These are phyloP conservation scores for Neurospora tetrasperma DNA, from an alignment of 495 filamentous ascomycete genomes.

Conservation along the genomic window DNA sequence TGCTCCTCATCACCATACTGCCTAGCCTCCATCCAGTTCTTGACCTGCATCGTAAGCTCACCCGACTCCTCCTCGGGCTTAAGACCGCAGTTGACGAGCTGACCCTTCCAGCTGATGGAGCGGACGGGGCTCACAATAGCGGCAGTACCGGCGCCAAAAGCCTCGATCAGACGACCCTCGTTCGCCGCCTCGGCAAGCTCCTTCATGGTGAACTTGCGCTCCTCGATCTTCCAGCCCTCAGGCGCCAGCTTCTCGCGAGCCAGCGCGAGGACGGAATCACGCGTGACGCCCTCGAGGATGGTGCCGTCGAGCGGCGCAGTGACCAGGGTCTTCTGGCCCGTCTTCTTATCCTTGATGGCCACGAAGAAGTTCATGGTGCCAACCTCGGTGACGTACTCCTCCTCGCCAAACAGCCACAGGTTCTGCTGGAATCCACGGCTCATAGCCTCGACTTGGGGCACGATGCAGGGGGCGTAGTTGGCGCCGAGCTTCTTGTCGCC, in stretches of 20 bases:
- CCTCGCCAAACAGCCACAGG: slow-evolving; percentile 89
- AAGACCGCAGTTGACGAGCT: slow-evolving; percentile 68
- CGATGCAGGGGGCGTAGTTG: slow-evolving; percentile 94
- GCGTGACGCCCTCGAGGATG: slow-evolving; percentile 89
- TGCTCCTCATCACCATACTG: slow-evolving; percentile 92
- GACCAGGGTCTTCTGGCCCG: slow-evolving; percentile 78
- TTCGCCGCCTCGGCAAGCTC: slow-evolving; percentile 68
- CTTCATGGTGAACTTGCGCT: slow-evolving; percentile 82
- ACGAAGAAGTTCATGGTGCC: slow-evolving; percentile 98
- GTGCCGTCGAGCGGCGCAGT: slow-evolving; percentile 93
- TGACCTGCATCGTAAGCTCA: slow-evolving; percentile 73
- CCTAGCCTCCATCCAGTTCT: slow-evolving; percentile 89
- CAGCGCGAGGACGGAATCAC: slow-evolving; percentile 75
- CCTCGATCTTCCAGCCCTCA: slow-evolving; percentile 80
- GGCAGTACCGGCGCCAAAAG: slow-evolving; percentile 88
- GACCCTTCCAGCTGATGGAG: slow-evolving; percentile 73
- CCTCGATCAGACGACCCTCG: slow-evolving; percentile 82
- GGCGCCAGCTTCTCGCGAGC: slow-evolving; percentile 70
- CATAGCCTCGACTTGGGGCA: slow-evolving; percentile 85
- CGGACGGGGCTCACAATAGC: slow-evolving; percentile 76
- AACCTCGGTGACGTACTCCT: slow-evolving; percentile 91
- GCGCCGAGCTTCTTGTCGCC: slow-evolving; percentile 96
- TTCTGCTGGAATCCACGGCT: slow-evolving; percentile 93
- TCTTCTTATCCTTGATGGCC: slow-evolving; percentile 67
- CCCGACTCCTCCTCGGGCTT: slow-evolving; percentile 72